A percentile compares a stretch with the other conserved stretches of the same genome.
Conservation (phyloP, 2,329 filamentous ascomycete genomes). For the Sporothrix pseudoabietina region DNA sequence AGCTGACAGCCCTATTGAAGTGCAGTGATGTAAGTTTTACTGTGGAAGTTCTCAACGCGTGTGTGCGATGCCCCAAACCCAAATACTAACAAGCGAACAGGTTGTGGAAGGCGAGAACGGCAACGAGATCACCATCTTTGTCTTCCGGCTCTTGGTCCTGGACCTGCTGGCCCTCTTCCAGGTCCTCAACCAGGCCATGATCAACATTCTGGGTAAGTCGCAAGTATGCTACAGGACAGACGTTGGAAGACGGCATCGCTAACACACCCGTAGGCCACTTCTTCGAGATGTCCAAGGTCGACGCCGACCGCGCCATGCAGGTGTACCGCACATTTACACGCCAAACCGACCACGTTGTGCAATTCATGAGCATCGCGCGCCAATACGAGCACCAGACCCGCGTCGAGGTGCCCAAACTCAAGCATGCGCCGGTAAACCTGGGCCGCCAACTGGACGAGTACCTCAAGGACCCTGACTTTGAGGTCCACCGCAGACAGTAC, state of each 20-base stretch:
- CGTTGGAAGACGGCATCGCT: neutral
- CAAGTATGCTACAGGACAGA: neutral
- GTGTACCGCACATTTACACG: conserved; percentile 92
- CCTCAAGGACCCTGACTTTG: conserved; percentile 90
- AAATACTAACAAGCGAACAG: conserved; percentile 41
- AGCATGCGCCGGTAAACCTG: conserved; percentile 92
- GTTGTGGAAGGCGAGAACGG: conserved; percentile 85
- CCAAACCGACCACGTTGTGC: conserved; percentile 90
- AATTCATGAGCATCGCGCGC: conserved; percentile 82
- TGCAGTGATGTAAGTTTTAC: conserved; percentile 72
- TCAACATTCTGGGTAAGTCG: conserved; percentile 83
- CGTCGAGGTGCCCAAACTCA: conserved; percentile 93
- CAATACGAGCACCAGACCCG: conserved; percentile 91
- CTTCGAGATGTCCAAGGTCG: conserved; percentile 94
- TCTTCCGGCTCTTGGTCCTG: conserved; percentile 86
- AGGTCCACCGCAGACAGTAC: conserved; percentile 89
- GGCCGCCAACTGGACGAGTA: conserved; percentile 92
- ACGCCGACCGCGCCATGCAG: conserved; percentile 86
- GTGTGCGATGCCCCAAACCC: neutral
- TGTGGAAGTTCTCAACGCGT: neutral
- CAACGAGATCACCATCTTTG: conserved; percentile 94
- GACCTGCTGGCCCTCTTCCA: conserved; percentile 90
- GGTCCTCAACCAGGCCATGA: conserved; percentile 93
- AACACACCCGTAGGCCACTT: conserved; percentile 70
- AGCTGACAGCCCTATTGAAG: conserved; percentile 81